Evolutionary conservation across 2,329 filamentous ascomycete species (phyloP).

Genomic region (Pseudocercospora musae): DNA sequence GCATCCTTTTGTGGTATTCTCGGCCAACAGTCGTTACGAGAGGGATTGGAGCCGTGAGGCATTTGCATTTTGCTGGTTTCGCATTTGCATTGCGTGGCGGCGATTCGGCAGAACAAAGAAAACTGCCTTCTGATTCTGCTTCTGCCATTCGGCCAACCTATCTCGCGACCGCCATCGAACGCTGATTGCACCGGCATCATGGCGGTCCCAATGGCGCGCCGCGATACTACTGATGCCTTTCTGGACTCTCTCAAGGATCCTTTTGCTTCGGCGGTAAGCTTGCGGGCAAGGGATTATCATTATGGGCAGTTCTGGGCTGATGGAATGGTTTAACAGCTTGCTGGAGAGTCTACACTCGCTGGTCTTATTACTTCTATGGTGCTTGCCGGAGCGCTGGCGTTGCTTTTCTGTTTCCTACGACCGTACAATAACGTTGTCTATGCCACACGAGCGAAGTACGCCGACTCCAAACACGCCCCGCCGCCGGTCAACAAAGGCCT

Average conservation of each 20-base stretch:
- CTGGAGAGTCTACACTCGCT: constrained; percentile 65
- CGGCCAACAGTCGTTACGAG: not conserved
- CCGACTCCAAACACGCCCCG: constrained; percentile 84
- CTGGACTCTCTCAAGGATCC: constrained; percentile 8
- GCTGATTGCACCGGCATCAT: constrained; percentile 9
- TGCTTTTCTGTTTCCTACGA: constrained; percentile 83
- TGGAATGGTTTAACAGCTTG: constrained; percentile 43
- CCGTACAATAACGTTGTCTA: constrained; percentile 92
- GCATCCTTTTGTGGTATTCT: not conserved
- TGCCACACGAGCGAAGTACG: constrained; percentile 88
- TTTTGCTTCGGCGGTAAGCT: constrained; percentile 9
- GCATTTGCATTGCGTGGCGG: not conserved
- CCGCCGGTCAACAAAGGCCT: constrained; percentile 82
- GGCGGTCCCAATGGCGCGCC: constrained; percentile 9
- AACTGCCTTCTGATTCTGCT: not conserved
- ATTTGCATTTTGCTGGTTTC: not conserved
- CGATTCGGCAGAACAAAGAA: not conserved
- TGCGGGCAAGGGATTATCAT: not conserved
- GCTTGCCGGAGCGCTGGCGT: constrained; percentile 67
- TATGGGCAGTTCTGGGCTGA: not conserved
- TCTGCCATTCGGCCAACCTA: not conserved
- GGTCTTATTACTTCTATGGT: constrained; percentile 77
- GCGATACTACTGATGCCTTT: constrained; percentile 10
- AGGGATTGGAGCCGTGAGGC: not conserved
- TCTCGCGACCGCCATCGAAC: constrained; percentile 6